Conservation (phyloP, 192 early-diverging fungal species). For the Entrophospora sp. region DNA sequence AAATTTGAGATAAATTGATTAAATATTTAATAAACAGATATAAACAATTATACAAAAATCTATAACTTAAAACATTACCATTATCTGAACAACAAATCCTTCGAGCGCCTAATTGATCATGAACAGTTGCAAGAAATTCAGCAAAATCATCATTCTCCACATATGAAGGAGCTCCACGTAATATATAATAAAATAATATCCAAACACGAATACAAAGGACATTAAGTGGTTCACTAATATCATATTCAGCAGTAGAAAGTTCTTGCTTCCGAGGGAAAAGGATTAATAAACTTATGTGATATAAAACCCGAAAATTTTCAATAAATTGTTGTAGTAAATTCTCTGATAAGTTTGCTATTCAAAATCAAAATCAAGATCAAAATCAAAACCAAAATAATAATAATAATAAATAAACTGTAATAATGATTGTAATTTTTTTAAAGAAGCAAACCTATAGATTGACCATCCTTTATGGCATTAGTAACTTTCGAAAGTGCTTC, state of each 20-base stretch:
- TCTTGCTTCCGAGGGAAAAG: background rate
- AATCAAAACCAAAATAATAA: background rate
- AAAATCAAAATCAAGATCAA: background rate
- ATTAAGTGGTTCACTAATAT: background rate
- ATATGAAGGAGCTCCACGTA: background rate
- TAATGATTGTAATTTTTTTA: background rate
- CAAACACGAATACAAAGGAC: background rate
- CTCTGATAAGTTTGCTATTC: background rate
- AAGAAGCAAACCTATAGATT: background rate
- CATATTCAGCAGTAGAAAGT: background rate
- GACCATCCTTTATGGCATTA: background rate
- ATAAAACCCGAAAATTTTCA: background rate
- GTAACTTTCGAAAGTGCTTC: background rate
- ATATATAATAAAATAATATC: conserved; percentile 5
- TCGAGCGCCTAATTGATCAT: conserved; percentile 54
- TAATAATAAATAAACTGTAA: background rate
- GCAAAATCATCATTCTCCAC: background rate
- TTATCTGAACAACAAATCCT: conserved; percentile 47
- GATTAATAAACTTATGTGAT: background rate
- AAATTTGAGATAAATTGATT: background rate
- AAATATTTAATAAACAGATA: background rate
- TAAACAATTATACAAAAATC: too few relatives aligned
- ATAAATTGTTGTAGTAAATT: background rate
- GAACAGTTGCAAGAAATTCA: conserved; percentile 37
- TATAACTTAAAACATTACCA: too few relatives aligned